These are phyloP conservation scores for Nicotiana otophora DNA, from an alignment of 257 asterid species.

Conservation along the genomic window DNA sequence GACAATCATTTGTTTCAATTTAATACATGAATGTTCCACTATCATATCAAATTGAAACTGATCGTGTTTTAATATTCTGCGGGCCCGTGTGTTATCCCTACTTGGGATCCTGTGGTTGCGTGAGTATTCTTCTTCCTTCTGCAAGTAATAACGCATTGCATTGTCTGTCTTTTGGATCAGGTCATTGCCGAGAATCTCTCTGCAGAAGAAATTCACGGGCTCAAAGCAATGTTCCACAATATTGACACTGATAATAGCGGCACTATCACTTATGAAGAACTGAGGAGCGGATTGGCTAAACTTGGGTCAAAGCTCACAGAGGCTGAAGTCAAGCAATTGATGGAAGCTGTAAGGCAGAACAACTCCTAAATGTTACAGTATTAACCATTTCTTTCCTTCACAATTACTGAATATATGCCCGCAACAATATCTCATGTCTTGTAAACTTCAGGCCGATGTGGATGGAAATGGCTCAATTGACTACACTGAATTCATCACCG, in stretches of 20 bases:
- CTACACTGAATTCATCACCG: conserved; percentile 79
- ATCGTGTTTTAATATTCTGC: not conserved
- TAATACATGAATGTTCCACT: not conserved
- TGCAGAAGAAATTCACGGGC: conserved; percentile 75
- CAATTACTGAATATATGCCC: not conserved
- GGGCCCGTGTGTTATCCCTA: not conserved
- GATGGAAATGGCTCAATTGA: conserved; percentile 91
- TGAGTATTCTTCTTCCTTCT: not conserved
- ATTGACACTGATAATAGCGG: conserved; percentile 88
- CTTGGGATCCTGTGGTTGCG: not conserved
- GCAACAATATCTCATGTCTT: not conserved
- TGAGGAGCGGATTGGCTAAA: conserved; percentile 63
- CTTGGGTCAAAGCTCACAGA: conserved; percentile 90
- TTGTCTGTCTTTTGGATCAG: conserved; percentile 24
- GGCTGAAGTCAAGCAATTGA: conserved; percentile 77
- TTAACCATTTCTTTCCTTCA: not conserved
- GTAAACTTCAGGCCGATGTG: conserved; percentile 66
- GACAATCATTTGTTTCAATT: not conserved
- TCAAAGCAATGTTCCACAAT: conserved; percentile 75
- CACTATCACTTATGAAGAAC: conserved; percentile 81
- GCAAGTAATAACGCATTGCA: not conserved
- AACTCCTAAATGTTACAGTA: not conserved
- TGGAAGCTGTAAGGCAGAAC: conserved; percentile 72
- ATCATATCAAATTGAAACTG: not conserved
- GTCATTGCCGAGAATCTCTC: conserved; percentile 88